Conservation (phyloP, 2,329 filamentous ascomycete genomes). For the Fusarium sp. region DNA sequence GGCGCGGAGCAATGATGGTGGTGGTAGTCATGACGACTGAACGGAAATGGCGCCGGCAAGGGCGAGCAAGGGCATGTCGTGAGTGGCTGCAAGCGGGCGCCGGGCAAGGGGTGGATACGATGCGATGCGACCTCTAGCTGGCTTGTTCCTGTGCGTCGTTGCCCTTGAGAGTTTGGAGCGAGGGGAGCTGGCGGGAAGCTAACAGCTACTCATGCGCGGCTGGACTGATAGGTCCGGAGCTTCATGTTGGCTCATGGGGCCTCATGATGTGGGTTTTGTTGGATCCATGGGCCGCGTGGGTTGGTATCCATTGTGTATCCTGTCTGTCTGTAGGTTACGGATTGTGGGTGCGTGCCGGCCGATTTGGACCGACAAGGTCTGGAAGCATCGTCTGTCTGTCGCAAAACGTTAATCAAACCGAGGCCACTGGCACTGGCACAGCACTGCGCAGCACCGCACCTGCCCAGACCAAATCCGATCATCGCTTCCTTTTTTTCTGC, state of each 20-base stretch:
- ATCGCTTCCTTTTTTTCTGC: slow-evolving; percentile 31
- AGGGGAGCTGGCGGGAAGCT: slow-evolving; percentile 13
- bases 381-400: slow-evolving; percentile 34
- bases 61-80: slow-evolving; percentile 33
- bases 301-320: background rate
- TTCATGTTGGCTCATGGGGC: slow-evolving; percentile 2
- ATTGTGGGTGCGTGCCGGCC: slow-evolving; percentile 37
- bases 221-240: background rate
- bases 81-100: slow-evolving; percentile 29
- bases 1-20: slow-evolving; percentile 36
- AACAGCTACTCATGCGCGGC: background rate
- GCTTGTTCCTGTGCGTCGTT: slow-evolving; percentile 36
- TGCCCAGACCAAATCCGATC: slow-evolving; percentile 39
- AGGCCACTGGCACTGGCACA: slow-evolving; percentile 29
- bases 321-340: slow-evolving; percentile 2
- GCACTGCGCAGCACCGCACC: slow-evolving; percentile 10
- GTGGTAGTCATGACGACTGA: slow-evolving; percentile 35
- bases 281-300: slow-evolving; percentile 7
- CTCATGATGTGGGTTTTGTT: background rate
- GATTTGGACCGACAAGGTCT: slow-evolving; percentile 30
- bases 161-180: slow-evolving; percentile 32
- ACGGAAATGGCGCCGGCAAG: slow-evolving; percentile 38
- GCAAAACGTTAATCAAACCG: slow-evolving; percentile 42
- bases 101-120: slow-evolving; percentile 31
- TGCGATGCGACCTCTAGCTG: slow-evolving; percentile 29